Base-by-base conservation (phyloP, 805 yeast genomes). In the Candida sphagnicola region DNA sequence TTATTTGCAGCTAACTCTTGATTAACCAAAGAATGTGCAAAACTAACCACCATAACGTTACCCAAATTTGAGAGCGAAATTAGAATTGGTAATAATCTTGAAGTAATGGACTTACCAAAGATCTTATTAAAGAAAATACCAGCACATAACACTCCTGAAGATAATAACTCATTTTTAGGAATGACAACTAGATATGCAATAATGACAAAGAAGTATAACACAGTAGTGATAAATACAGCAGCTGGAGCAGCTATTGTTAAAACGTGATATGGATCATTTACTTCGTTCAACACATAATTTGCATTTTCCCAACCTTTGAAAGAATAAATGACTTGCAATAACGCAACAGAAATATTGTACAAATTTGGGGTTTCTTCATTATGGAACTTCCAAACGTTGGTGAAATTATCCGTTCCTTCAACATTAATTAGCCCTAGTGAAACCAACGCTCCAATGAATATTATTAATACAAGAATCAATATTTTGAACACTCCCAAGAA, bases 261-360 rank as follows among this genome's bases (percentile, higher is more conserved):
- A 0, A 82, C 79, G 23, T 70, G 66, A 31, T 69, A 67, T 0
- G 86, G 86, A 45, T 78, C 67, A 13, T 66, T 64, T 31, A 80
- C 70, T 47, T 80, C 85, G 42, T 73, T 71, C 37, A 80, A 57
- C 1, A 80, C 86, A 46, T 77, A 74, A 50, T 80, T 80, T 31
- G 80, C 81, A 46, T 80, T 80, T 46, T 80, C 85, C 85, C 85
- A 80, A 4, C 86, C 86, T 42, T 79, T 74, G 56, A 78, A 80
- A 0, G 85, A 77, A 50, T 78, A 80, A 11, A 80, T 75, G 17
- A 80, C 72, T 35, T 81, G 75, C 26, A 80, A 53, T 24, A 80
- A 51, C 0, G 81, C 84, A 26, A 78, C 78, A 1, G 84, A 69
- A 5, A 72, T 51, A 28, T 75, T 71, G 48, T 77, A 80, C 8